Conservation (phyloP, 164 flowering plant species). For the Nymphaea thermarum region DNA sequence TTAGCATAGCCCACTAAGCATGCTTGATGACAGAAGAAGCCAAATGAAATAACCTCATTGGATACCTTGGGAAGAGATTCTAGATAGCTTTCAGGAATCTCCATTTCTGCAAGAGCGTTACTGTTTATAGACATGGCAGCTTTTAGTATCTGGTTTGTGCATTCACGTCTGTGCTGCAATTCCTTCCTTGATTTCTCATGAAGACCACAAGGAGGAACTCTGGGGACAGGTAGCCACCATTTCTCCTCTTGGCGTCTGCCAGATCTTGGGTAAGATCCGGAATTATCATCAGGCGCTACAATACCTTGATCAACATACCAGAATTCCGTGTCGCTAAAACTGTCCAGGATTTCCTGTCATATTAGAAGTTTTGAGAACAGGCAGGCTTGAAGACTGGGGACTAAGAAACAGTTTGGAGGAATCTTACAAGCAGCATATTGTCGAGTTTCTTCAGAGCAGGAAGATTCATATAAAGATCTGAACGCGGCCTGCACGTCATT, state of each 20-base stretch:
- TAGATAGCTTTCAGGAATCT: constrained; percentile 78
- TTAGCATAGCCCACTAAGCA: too few species aligned
- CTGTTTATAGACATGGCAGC: constrained; percentile 90
- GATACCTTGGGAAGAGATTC: constrained; percentile 89
- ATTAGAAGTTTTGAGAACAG: background rate
- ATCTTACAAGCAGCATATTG: constrained; percentile 86
- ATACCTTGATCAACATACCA: constrained; percentile 98
- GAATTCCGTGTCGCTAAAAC: constrained; percentile 62
- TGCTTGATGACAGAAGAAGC: background rate
- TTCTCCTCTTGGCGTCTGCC: constrained; percentile 83
- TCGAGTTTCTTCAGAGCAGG: constrained; percentile 91
- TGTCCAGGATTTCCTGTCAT: constrained; percentile 75
- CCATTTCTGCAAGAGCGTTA: constrained; percentile 75
- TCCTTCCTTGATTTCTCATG: constrained; percentile 53
- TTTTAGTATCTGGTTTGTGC: constrained; percentile 76
- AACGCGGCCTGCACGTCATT: constrained; percentile 84
- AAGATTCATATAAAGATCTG: constrained; percentile 73
- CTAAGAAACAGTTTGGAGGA: background rate
- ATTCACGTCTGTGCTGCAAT: constrained; percentile 74
- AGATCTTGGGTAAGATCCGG: constrained; percentile 50
- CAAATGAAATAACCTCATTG: background rate
- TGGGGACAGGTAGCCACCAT: constrained; percentile 99
- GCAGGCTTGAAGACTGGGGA: background rate
- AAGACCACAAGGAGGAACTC: constrained; percentile 69
- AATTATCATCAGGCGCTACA: constrained; percentile 52